Evolutionary conservation across 805 yeast species (phyloP).

Genomic region (Kodamaea hsintzibuensis): DNA sequence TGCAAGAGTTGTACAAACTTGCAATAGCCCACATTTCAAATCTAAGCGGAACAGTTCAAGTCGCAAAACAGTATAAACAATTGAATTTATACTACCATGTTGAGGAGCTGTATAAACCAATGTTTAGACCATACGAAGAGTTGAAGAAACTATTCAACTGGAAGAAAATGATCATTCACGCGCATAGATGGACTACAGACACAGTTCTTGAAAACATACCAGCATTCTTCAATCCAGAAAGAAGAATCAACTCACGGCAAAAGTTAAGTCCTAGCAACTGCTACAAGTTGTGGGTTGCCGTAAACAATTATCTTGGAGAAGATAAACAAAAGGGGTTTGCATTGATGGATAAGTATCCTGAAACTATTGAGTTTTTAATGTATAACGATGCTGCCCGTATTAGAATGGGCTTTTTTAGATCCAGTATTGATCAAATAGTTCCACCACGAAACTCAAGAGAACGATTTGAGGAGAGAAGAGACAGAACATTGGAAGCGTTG

Average conservation of each 20-base stretch:
- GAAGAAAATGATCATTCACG: slow-evolving; percentile 3
- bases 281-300: slow-evolving; percentile 16
- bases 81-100: slow-evolving; percentile 32
- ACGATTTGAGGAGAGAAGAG: slow-evolving; percentile 21
- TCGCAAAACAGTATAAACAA: slow-evolving; percentile 18
- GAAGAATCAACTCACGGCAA: slow-evolving; percentile 22
- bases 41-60: slow-evolving; percentile 13
- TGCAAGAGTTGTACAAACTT: slow-evolving; percentile 31
- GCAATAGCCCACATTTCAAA: slow-evolving; percentile 21
- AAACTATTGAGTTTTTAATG: slow-evolving; percentile 31
- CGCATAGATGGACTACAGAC: slow-evolving; percentile 7
- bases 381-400: slow-evolving; percentile 20
- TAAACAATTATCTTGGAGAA: slow-evolving; percentile 19
- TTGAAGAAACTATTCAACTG: slow-evolving; percentile 14
- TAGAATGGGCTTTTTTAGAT: slow-evolving; percentile 23
- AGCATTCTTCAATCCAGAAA: slow-evolving; percentile 34
- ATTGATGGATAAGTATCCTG: slow-evolving; percentile 36
- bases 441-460: slow-evolving; percentile 19
- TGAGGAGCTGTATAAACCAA: slow-evolving; percentile 12
- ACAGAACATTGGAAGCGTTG: slow-evolving; percentile 26
- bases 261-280: slow-evolving; percentile 22
- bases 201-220: slow-evolving; percentile 22
- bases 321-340: slow-evolving; percentile 23
- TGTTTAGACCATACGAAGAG: slow-evolving; percentile 12
- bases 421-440: slow-evolving; percentile 20